phyloP scores from a whole-genome alignment of 129 eudicot genomes.

The Flaveria bidentis region DNA sequence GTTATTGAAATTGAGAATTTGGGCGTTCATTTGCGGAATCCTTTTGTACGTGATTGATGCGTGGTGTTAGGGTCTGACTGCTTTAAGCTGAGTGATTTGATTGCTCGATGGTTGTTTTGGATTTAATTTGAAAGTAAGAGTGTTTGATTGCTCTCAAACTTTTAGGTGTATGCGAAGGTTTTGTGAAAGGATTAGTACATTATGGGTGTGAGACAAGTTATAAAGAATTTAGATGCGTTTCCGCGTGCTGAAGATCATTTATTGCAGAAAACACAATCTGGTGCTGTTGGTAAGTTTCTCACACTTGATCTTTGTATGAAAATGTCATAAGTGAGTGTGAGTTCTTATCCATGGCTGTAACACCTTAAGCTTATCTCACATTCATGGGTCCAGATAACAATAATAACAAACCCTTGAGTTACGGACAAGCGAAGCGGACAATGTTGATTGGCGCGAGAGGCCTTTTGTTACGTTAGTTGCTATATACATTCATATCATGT shows the following conservation, averaged over 20 bases:
- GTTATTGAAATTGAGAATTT: background rate
- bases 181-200: slow-evolving; percentile 13
- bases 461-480: background rate
- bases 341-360: background rate
- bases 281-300: slow-evolving; percentile 68
- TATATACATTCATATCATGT: background rate
- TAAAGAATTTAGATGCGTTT: slow-evolving; percentile 84
- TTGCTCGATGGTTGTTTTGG: slow-evolving; percentile 3
- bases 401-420: background rate
- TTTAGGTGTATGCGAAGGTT: slow-evolving; percentile 24
- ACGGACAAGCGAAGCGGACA: background rate
- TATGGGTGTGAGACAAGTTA: slow-evolving; percentile 85
- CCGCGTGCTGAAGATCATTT: slow-evolving; percentile 97
- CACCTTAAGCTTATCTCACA: background rate
- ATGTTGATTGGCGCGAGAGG: background rate
- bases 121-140: background rate
- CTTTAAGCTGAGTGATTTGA: slow-evolving; percentile 11
- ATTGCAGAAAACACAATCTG: slow-evolving; percentile 86
- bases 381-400: background rate
- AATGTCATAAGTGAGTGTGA: slow-evolving; percentile 12
- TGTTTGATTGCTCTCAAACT: background rate
- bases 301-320: slow-evolving; percentile 1
- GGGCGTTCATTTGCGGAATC: slow-evolving; percentile 6
- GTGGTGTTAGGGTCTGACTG: slow-evolving; percentile 20
- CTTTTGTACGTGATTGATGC: slow-evolving; percentile 6